Conservation (phyloP, 441 rosid genomes). For the Gossypium davidsonii region DNA sequence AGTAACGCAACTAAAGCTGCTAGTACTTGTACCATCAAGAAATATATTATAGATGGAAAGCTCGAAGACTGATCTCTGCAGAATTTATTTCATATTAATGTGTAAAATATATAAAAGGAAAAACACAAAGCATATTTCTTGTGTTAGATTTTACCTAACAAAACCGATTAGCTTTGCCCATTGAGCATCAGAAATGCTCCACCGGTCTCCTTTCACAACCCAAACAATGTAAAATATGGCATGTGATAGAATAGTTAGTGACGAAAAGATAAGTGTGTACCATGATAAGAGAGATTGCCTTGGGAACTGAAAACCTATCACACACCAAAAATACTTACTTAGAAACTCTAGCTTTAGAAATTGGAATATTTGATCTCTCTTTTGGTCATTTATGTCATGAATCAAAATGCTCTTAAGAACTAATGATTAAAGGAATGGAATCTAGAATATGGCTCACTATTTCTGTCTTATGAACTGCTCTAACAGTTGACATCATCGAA, state of each 20-base stretch:
- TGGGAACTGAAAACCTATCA: constrained; percentile 28
- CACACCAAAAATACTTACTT: not conserved
- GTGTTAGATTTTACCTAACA: constrained; percentile 26
- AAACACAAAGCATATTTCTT: not conserved
- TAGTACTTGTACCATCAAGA: constrained; percentile 30
- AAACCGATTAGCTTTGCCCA: constrained; percentile 49
- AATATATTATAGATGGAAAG: constrained; percentile 28
- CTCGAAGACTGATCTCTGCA: constrained; percentile 37
- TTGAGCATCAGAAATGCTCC: constrained; percentile 35
- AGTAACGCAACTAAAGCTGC: constrained; percentile 27
- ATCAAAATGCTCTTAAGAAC: not conserved
- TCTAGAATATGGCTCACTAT: not conserved
- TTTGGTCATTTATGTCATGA: not conserved
- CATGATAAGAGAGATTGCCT: constrained; percentile 34
- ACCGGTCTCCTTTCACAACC: constrained; percentile 35
- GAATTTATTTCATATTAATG: constrained; percentile 9
- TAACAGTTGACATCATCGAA: not conserved
- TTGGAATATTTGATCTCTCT: not conserved
- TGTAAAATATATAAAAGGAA: not conserved
- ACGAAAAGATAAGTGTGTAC: constrained; percentile 35
- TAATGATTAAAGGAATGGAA: not conserved
- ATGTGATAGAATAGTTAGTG: constrained; percentile 30
- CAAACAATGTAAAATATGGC: constrained; percentile 35
- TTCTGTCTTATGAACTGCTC: not conserved
- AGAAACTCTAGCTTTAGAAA: not conserved